Base-by-base conservation (phyloP, 1,139 yeast genomes). In the Yamadazyma kanchanaburiensis region DNA sequence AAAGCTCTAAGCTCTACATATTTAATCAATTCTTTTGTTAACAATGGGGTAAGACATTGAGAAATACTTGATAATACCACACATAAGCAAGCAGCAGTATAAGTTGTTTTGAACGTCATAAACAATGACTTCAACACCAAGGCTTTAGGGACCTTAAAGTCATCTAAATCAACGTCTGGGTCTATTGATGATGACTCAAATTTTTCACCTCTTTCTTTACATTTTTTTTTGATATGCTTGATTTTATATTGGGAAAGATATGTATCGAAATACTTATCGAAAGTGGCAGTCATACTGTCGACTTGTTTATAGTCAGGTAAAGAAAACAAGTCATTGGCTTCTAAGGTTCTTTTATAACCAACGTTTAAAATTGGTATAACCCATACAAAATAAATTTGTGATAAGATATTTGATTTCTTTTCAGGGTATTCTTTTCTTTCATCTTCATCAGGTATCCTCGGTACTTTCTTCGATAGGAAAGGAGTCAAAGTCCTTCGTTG, bases 321-420 rank as follows among this genome's bases (percentile, higher is more conserved):
- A 24, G 55, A 57, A 56, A 64, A 82, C 35, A 83, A 51, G 51
- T 84, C 94, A 32, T 74, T 70, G 7, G 77, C 75, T 31, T 76
- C 76, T 18, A 84, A 53, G 0, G 85, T 77, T 43, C 94, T 65
- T 34, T 70, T 67, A 49, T 82, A 84, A 2, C 94, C 94, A 5
- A 70, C 71, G 24, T 59, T 64, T 48, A 81, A 46, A 5, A 80
- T 37, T 0, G 86, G 85, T 12, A 58, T 39, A 24, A 79, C 60
- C 89, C 89, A 82, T 51, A 66, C 56, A 42, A 75, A 75, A 28
- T 77, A 70, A 1, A 58, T 15, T 21, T 47, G 42, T 6, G 58
- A 58, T 8, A 68, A 22, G 12, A 52, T 29, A 33, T 61, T 66
- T 3, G 65, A 59, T 3, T 38, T 28, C 5, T 28, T 11, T 19